Base-by-base conservation (phyloP, 2,329 filamentous ascomycete species). In the Escovopsis sp. region DNA sequence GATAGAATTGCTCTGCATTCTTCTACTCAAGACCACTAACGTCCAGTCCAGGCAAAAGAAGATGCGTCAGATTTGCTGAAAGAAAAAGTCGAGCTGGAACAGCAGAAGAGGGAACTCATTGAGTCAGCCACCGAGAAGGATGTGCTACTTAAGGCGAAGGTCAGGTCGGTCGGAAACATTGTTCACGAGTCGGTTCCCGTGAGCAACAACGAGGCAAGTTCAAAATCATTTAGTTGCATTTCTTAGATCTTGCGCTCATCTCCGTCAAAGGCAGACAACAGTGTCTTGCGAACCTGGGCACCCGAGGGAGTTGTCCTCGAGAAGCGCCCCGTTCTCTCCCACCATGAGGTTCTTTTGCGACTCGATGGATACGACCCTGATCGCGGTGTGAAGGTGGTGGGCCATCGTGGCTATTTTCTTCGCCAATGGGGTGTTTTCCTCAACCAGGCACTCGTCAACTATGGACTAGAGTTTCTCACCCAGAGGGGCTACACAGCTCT, bases 361-460 rank as follows among this genome's bases (percentile, higher is more conserved):
- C 64, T 96, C 43, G 85, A 90, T 48, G 87, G 88, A 36, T 94
- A 93, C 54, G 90, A 96, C 54, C 81, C 85, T 1, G 85, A 94
- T 52, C 79, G 90, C 44, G 86, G 86, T 45, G 82, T 86, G 44
- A 96, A 96, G 67, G 73, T 96, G 43, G 87, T 93, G 31, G 88
- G 90, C 35, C 88, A 96, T 60, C 72, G 88, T 48, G 88, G 88
- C 27, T 96, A 96, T 63, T 94, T 88, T 61, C 62, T 96, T 50
- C 85, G 77, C 39, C 79, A 79, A 41, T 93, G 87, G 66, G 90
- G 88, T 41, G 76, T 94, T 27, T 87, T 88, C 56, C 66, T 94
- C 44, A 94, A 94, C 61, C 79, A 90, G 54, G 90, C 90, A 1
- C 70, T 98, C 35, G 78, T 94, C 59, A 94, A 94, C 62, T 98